Evolutionary conservation across 148 eudicot genomes (phyloP), one percentile per base, ranked within the genome.

Genomic region (Rhododendron ovatum): DNA sequence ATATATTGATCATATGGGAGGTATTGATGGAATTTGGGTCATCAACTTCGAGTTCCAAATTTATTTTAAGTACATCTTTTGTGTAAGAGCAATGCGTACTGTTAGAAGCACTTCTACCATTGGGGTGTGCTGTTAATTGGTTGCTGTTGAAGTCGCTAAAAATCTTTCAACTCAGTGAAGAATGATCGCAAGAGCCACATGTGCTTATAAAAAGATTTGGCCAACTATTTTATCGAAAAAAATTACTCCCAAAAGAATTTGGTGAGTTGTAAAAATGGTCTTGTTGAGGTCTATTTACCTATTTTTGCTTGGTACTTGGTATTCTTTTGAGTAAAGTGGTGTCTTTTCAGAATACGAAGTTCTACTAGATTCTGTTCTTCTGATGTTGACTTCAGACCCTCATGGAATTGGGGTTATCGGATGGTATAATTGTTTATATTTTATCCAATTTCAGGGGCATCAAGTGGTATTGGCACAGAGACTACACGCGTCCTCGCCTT

Each of bases 401-500:
- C 20, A 35, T 80, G 55, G 45, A 18, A 51, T 18, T 78, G 79
- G 10, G 35, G 6, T 5, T 33, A 59, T 80, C 28, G 11, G 24
- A 7, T 26, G 12, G 2, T 84, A 57, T 41, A 17, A 3, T 26
- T 84, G 80, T 43, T 43, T 6, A 6, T 43, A 43, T 43, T 43
- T 43, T 80, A 11, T 37, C 33, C 84, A 78, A 89, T 86, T 87
- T 88, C 91, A 97, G 99, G 99, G 83, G 96, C 99, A 82, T 88
- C 99, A 37, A 94, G 93, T 63, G 99, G 99, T 15, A 94, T 71
- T 71, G 76, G 76, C 39, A 30, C 20, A 13, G 76, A 71, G 37
- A 71, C 76, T 14, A 1, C 39, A 3, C 22, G 76, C 0, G 18
- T 71, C 76, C 39, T 71, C 1, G 39, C 76, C 20, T 71, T 71